Base-by-base conservation (phyloP, 371 early-diverging fungal genomes). In the Vavraia culicis region DNA sequence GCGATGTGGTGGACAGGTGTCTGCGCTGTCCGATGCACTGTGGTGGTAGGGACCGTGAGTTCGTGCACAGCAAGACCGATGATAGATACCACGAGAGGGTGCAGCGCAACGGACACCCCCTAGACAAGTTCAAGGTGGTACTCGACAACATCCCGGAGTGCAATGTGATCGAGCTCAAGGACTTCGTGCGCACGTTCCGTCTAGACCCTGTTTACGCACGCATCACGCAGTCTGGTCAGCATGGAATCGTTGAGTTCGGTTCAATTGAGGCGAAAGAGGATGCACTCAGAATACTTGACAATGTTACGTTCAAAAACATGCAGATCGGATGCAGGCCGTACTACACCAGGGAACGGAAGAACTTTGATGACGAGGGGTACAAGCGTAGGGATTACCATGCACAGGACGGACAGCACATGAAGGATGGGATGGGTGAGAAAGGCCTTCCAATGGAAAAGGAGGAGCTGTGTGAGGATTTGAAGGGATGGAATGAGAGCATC, bases 191-290 rank as follows among this genome's bases (percentile, higher is more conserved):
- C 11, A 27, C 21, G 15, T 14, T 45, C 37, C 52, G 51, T 1
- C 41, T 59, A 42, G 55, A 59, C n/a, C 41, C 49, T 31, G 39
- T 49, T 5, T 61, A 45, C 44, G 41, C 56, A 11, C 40, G 56
- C 19, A 32, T 61, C 14, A 51, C 56, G 14, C 20, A 35, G 11
- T 48, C 22, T 9, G 50, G 61, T 42, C 46, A 61, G 19, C 47
- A 56, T 39, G 61, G 47, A 0, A 55, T 61, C 40, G 31, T 61
- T 23, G 61, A 61, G 36, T 56, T 61, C 27, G 49, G 45, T 32
- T 41, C 41, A 14, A 34, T 46, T 35, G 52, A 55, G 33, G 49
- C 49, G 10, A 49, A 49, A 27, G 61, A 61, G 5, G 36, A 50
- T 1, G 55, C 48, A 3, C 16, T 61, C 13, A 18, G 31, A n/a